Percentiles rank a stretch among this genome's conserved stretches.
phyloP scores from a whole-genome alignment of 192 early-diverging fungal species.

The Entomortierella lignicola region DNA sequence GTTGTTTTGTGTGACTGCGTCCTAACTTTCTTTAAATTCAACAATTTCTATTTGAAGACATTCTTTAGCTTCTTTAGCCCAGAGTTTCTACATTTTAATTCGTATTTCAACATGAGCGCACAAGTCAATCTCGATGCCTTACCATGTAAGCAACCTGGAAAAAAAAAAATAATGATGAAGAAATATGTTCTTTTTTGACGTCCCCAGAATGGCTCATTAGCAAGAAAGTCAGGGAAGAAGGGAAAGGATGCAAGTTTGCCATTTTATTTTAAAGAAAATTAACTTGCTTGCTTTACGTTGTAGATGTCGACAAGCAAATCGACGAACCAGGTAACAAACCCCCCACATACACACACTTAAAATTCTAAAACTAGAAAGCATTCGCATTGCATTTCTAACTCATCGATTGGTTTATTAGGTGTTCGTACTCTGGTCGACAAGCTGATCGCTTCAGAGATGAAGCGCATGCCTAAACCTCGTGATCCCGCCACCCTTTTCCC shows the following conservation, averaged over 20 bases:
- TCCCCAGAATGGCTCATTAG: too few relatives aligned
- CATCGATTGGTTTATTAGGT: slow-evolving; percentile 54
- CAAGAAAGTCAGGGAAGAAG: too few relatives aligned
- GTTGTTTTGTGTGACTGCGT: slow-evolving; percentile 32
- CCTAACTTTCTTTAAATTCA: background rate
- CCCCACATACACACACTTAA: too few relatives aligned
- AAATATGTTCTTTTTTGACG: background rate
- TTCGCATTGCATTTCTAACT: too few relatives aligned
- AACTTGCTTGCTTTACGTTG: background rate
- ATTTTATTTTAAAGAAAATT: background rate
- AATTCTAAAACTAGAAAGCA: too few relatives aligned
- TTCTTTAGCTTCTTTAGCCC: too few relatives aligned
- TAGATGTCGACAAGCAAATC: slow-evolving; percentile 65
- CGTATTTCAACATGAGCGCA: slow-evolving; percentile 20
- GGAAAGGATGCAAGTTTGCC: too few relatives aligned
- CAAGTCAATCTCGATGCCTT: slow-evolving; percentile 56
- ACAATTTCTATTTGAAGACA: background rate
- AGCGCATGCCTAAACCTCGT: slow-evolving; percentile 55
- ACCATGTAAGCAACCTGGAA: slow-evolving; percentile 56
- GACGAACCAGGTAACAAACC: slow-evolving; percentile 56
- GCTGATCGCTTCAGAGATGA: slow-evolving; percentile 67
- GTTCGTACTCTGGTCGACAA: slow-evolving; percentile 62
- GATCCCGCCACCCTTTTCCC: slow-evolving; percentile 54
- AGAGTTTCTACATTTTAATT: background rate
- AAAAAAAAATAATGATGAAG: too few relatives aligned